These are phyloP conservation scores for Penicillium sp. DNA, from an alignment of 2,329 filamentous ascomycete species.

Conservation along the genomic window DNA sequence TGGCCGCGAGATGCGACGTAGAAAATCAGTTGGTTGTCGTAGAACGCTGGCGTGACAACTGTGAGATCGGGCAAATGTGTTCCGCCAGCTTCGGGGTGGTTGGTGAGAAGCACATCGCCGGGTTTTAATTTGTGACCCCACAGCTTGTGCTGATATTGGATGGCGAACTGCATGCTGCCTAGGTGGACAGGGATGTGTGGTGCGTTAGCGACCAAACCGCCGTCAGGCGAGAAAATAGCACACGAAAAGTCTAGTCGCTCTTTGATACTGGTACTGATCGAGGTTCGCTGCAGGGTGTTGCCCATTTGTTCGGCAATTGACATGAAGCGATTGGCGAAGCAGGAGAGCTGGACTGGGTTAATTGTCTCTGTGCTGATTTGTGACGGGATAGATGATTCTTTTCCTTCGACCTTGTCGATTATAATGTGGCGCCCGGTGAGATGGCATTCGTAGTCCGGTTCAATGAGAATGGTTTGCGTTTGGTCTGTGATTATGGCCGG, in stretches of 20 bases:
- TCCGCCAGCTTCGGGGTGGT: slow-evolving; percentile 78
- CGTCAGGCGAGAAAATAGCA: slow-evolving; percentile 69
- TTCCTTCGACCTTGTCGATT: slow-evolving; percentile 64
- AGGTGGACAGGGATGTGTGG: slow-evolving; percentile 76
- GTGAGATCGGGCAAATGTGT: slow-evolving; percentile 78
- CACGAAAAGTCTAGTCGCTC: slow-evolving; percentile 81
- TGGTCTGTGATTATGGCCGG: slow-evolving; percentile 33
- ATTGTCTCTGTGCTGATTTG: slow-evolving; percentile 53
- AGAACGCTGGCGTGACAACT: slow-evolving; percentile 70
- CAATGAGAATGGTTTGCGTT: slow-evolving; percentile 46
- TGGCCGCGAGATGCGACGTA: slow-evolving; percentile 73
- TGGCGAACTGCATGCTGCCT: slow-evolving; percentile 75
- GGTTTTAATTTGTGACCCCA: slow-evolving; percentile 69
- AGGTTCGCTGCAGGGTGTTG: slow-evolving; percentile 71
- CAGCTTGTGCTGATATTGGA: slow-evolving; percentile 68
- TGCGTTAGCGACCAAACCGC: slow-evolving; percentile 63
- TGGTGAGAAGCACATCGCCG: slow-evolving; percentile 74
- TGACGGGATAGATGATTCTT: slow-evolving; percentile 38
- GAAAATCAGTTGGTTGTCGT: slow-evolving; percentile 70
- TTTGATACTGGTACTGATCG: slow-evolving; percentile 77
- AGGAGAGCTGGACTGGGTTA: slow-evolving; percentile 71
- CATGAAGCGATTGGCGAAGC: slow-evolving; percentile 81
- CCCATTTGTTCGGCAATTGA: slow-evolving; percentile 83
- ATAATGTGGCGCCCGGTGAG: slow-evolving; percentile 79
- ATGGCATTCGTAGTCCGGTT: slow-evolving; percentile 68